Conservation (phyloP, 2,329 filamentous ascomycete genomes). For the Penicillium sp. region DNA sequence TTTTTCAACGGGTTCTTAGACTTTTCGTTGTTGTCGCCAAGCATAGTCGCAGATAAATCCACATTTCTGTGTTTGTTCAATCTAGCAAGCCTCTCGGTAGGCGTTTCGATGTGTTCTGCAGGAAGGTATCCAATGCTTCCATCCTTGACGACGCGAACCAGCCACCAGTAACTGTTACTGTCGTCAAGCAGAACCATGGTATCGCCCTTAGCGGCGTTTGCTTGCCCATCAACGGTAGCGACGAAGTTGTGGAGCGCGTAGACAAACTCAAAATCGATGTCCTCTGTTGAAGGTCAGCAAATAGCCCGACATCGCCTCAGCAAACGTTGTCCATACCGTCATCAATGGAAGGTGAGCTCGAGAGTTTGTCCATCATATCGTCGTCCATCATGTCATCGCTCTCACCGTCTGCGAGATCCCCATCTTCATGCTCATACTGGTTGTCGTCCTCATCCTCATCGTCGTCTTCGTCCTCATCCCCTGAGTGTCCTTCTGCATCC, state of each 20-base stretch:
- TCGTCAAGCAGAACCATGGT: slow-evolving; percentile 98
- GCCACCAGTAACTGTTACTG: slow-evolving; percentile 99
- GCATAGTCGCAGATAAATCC: slow-evolving; percentile 74
- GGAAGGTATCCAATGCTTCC: slow-evolving; percentile 94
- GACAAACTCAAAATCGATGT: slow-evolving; percentile 99
- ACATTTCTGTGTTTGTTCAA: slow-evolving; percentile 98
- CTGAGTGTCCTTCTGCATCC: slow-evolving; percentile 37
- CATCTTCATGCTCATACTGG: slow-evolving; percentile 44
- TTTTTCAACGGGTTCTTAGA: slow-evolving; percentile 80
- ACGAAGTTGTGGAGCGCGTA: slow-evolving; percentile 98
- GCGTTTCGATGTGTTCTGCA: slow-evolving; percentile 97
- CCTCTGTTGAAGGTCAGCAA: slow-evolving; percentile 89
- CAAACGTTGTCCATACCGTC: slow-evolving; percentile 72
- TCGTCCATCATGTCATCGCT: slow-evolving; percentile 74
- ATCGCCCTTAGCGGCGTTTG: slow-evolving; percentile 96
- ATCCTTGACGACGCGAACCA: slow-evolving; percentile 95
- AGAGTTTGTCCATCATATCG: slow-evolving; percentile 98
- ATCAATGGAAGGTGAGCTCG: slow-evolving; percentile 97
- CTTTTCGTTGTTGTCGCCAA: slow-evolving; percentile 74
- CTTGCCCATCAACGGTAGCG: slow-evolving; percentile 95
- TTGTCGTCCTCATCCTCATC: slow-evolving; percentile 25
- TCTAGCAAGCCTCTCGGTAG: slow-evolving; percentile 87
- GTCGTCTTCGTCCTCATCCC: slow-evolving; percentile 31
- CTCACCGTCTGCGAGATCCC: slow-evolving; percentile 64
- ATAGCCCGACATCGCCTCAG: too few species aligned